Evolutionary conservation across 257 asterid species (phyloP), one percentile per base, ranked within the genome.

Genomic region (Euphrasia confusa): DNA sequence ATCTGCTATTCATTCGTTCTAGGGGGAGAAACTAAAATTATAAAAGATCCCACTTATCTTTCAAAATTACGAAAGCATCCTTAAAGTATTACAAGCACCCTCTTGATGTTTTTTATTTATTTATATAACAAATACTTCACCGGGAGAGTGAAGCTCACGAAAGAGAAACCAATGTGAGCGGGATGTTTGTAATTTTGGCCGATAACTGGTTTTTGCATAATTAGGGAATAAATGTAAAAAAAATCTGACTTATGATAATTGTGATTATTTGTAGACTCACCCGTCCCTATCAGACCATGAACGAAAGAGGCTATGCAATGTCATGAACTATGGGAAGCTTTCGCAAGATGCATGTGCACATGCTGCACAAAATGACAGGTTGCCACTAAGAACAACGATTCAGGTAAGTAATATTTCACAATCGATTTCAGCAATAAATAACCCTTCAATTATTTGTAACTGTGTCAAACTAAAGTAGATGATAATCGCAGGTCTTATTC

Each of bases 351-450:
- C 90, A 66, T 80, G 94, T 50, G 77, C 79, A 65, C 97, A 90
- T 74, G 96, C 93, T 47, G 90, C 96, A 58, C 96, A 90, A 59
- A 90, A 90, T 65, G 95, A 90, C n/a, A 79, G 97, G 69, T 59
- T 90, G 83, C 96, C 96, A 21, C 77, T 87, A 61, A 74, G 97
- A 78, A 90, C 89, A 33, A 63, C 79, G 42, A 87, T 83, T 67
- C 95, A 90, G 96, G 96, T 90, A 81, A 64, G 47, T 1, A 13
- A 10, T 13, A 10, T 63, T 65, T 35, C 18, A 12, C 14, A 28
- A 50, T n/a, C 58, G 27, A 32, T 13, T 59, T 52, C 56, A 30
- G 60, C 62, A 30, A 21, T 21, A 21, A 21, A 21, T 21, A 21
- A 21, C 24, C 24, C 24, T 21, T 21, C 24, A 21, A 21, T 21